Evolutionary conservation across 352 stramenopile species (phyloP).

Genomic region (Phytophthora citricola): DNA sequence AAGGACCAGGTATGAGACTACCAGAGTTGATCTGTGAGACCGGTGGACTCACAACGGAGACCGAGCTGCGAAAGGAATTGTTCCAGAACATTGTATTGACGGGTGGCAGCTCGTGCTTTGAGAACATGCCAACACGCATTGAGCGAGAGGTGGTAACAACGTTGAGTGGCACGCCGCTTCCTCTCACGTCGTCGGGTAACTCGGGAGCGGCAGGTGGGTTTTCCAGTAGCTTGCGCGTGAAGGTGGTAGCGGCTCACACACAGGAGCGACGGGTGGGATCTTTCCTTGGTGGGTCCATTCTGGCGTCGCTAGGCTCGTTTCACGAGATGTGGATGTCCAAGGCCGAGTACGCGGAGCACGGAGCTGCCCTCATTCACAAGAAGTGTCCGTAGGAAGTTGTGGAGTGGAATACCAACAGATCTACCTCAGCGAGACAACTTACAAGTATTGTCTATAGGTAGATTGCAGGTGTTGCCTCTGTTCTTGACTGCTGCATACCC

Average conservation of each 20-base stretch:
- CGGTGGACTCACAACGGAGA: conserved; percentile 66
- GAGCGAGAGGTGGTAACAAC: conserved; percentile 77
- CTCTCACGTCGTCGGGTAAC: conserved; percentile 27
- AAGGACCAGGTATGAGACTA: conserved; percentile 54
- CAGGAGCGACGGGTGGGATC: conserved; percentile 74
- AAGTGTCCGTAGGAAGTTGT: conserved; percentile 88
- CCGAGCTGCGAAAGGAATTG: conserved; percentile 78
- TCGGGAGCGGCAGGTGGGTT: conserved; percentile 21
- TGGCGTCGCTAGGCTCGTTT: conserved; percentile 97
- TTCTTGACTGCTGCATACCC: too few relatives aligned
- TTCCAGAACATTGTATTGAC: conserved; percentile 87
- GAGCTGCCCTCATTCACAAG: conserved; percentile 96
- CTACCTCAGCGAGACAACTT: too few relatives aligned
- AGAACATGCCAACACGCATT: conserved; percentile 75
- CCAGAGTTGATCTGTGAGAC: conserved; percentile 73
- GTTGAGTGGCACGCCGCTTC: conserved; percentile 47
- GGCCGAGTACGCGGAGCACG: conserved; percentile 98
- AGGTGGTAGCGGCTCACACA: conserved; percentile 68
- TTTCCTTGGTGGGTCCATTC: conserved; percentile 96
- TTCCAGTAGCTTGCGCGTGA: conserved; percentile 65
- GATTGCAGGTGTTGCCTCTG: too few relatives aligned
- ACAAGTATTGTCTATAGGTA: too few relatives aligned
- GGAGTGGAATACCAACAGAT: not conserved
- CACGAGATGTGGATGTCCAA: conserved; percentile 99
- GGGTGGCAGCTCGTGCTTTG: conserved; percentile 83